Conservation (phyloP, 169 alveolate species). For the Plasmodium vivax region DNA sequence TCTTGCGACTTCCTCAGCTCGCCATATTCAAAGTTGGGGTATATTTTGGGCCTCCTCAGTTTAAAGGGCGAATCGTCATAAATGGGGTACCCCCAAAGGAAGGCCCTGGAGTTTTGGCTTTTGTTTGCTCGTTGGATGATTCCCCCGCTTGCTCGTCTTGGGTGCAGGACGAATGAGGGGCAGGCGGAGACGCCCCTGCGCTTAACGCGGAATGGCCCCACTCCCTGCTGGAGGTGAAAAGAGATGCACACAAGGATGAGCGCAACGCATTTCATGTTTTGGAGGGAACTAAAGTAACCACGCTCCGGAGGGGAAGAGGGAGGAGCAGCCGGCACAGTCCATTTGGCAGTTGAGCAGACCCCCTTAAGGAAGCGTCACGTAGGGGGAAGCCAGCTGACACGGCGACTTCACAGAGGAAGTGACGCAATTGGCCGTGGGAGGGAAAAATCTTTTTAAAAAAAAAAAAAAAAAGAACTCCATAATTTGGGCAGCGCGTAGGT, state of each 20-base stretch:
- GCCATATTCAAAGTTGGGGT: slow-evolving; percentile 78
- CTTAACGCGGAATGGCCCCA: not conserved
- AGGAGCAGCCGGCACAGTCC: not conserved
- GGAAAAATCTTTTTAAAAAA: not conserved
- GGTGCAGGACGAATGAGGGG: not conserved
- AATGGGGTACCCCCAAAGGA: slow-evolving; percentile 78
- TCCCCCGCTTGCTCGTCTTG: not conserved
- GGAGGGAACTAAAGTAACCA: not conserved
- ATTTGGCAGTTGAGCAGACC: not conserved
- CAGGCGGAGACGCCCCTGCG: not conserved
- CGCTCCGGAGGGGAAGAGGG: not conserved
- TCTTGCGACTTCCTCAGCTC: slow-evolving; percentile 67
- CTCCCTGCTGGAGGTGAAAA: slow-evolving; percentile 1
- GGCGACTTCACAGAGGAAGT: not conserved
- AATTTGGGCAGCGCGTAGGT: not conserved
- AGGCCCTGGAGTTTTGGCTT: not conserved
- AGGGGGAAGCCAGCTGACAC: not conserved
- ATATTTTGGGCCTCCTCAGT: slow-evolving; percentile 70
- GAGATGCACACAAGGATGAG: not conserved
- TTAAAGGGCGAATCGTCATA: slow-evolving; percentile 77
- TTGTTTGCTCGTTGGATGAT: not conserved
- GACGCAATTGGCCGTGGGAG: not conserved
- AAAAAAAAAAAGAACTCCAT: not conserved
- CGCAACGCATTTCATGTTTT: slow-evolving; percentile 20
- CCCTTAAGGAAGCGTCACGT: not conserved